Evolutionary conservation across 2,329 filamentous ascomycete genomes (phyloP), one percentile per base, ranked within the genome.

Genomic region (Verticillium alfalfae): DNA sequence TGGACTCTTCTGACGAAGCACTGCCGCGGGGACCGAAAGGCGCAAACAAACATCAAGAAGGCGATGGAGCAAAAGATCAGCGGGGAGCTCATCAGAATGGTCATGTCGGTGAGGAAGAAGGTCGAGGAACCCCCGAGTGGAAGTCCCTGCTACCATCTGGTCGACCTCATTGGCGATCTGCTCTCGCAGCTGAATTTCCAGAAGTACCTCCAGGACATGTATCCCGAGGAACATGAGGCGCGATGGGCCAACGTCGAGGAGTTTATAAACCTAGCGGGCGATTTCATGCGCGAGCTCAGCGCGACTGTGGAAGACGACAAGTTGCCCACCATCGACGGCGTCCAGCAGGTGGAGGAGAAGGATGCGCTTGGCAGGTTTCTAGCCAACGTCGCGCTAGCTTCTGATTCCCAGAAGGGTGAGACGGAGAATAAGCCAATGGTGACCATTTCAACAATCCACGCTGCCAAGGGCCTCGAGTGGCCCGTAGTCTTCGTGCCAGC

Each of bases 381-480:
- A n/a, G 88, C 92, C 12, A 97, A 97, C 68, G 88, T 97, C 12
- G 88, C 92, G 0, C 78, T 99, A n/a, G 90, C 92, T 2, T 89
- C 92, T 0, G 92, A 96, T 65, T 84, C 88, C 0, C 88, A 92
- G 67, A 85, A 84, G 18, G 84, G 87, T 31, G 82, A 85, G 10
- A 81, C 84, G 2, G 80, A 83, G 2, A 79, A 81, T 26, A 81
- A 84, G 59, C 79, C 84, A 2, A 81, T 91, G 67, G 86, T 98
- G 22, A 97, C 93, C 0, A 92, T 99, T 31, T 97, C 93, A 6
- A 99, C 94, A 0, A 97, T 99, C 12, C 94, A 99, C 72, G 93
- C 93, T 0, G 92, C 94, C 2, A 99, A 99, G 74, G 94, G 94
- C 3, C 81, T 99, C 1, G 94, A 99, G 73, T 99, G 95, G 95